Percentiles rank a stretch among this genome's conserved stretches.
phyloP scores from a whole-genome alignment of 2,329 filamentous ascomycete species.

The Pestalotiopsis sp. region DNA sequence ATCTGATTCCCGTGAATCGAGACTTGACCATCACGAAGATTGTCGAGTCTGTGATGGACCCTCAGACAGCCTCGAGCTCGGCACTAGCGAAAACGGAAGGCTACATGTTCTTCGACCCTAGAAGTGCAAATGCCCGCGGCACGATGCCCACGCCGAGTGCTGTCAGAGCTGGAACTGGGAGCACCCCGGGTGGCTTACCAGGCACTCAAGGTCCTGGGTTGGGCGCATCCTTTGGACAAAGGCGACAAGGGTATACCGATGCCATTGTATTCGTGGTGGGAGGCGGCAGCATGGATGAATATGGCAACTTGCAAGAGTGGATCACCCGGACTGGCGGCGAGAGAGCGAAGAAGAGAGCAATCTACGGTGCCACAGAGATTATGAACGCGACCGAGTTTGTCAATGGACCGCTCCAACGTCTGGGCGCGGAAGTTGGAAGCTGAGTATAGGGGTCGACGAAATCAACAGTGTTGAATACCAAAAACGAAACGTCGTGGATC shows the following conservation, averaged over 20 bases:
- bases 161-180: constrained; percentile 48
- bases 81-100: constrained; percentile 96
- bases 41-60: constrained; percentile 97
- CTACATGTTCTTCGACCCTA: constrained; percentile 96
- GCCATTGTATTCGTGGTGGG: constrained; percentile 94
- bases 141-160: constrained; percentile 82
- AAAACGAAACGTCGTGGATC: too few species aligned
- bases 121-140: constrained; percentile 88
- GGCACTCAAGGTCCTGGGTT: constrained; percentile 62
- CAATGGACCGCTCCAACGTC: constrained; percentile 61
- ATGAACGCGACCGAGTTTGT: constrained; percentile 71
- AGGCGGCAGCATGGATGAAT: constrained; percentile 98
- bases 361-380: constrained; percentile 92
- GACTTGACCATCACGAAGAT: constrained; percentile 98
- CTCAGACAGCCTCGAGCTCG: constrained; percentile 82
- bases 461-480: neutral
- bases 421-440: constrained; percentile 60
- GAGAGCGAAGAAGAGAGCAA: constrained; percentile 74
- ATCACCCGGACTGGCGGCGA: constrained; percentile 74
- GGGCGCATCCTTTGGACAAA: constrained; percentile 85
- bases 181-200: constrained; percentile 37
- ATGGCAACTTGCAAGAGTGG: constrained; percentile 97
- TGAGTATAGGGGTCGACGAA: neutral
- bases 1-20: constrained; percentile 93
- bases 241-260: constrained; percentile 86